Conservation (phyloP, 2,329 filamentous ascomycete species). For the Paracorniculantispora psalliotae region DNA sequence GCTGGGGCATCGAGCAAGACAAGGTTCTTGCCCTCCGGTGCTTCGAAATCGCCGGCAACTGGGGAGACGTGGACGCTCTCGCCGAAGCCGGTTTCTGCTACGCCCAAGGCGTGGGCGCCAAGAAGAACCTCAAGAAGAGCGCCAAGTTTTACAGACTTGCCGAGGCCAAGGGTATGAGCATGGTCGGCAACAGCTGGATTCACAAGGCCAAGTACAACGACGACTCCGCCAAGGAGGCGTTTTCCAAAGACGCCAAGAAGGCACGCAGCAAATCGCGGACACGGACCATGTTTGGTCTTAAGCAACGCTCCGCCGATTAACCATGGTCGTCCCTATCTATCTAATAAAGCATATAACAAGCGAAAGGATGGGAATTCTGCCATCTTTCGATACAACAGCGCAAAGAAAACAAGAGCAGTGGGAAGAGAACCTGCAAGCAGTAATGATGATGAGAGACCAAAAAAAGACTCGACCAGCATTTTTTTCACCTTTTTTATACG, state of each 20-base stretch:
- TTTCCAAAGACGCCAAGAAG: slow-evolving; percentile 55
- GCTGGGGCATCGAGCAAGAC: slow-evolving; percentile 94
- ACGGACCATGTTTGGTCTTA: slow-evolving; percentile 63
- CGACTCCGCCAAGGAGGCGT: slow-evolving; percentile 39
- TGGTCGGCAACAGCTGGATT: slow-evolving; percentile 99
- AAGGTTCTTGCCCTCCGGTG: slow-evolving; percentile 82
- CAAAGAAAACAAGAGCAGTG: not conserved
- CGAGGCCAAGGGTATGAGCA: slow-evolving; percentile 89
- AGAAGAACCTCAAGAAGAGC: slow-evolving; percentile 93
- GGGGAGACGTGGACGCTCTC: slow-evolving; percentile 92
- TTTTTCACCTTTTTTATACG: not conserved
- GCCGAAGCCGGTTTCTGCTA: slow-evolving; percentile 96
- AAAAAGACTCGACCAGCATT: not conserved
- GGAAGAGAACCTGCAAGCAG: not conserved
- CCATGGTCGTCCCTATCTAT: slow-evolving; percentile 21
- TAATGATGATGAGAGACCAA: slow-evolving; percentile 3
- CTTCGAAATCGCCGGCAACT: slow-evolving; percentile 92
- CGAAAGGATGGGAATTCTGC: no score
- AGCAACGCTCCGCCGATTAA: slow-evolving; percentile 22
- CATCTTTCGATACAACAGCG: not conserved
- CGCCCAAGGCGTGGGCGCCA: slow-evolving; percentile 85
- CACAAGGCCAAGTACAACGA: slow-evolving; percentile 92
- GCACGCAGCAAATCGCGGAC: slow-evolving; percentile 70
- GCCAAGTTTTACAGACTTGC: slow-evolving; percentile 87
- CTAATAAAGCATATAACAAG: not conserved